A percentile compares a stretch with the other conserved stretches of the same genome.
Conservation (phyloP, 2,329 filamentous ascomycete genomes). For the Arthrobotrys conoides region DNA sequence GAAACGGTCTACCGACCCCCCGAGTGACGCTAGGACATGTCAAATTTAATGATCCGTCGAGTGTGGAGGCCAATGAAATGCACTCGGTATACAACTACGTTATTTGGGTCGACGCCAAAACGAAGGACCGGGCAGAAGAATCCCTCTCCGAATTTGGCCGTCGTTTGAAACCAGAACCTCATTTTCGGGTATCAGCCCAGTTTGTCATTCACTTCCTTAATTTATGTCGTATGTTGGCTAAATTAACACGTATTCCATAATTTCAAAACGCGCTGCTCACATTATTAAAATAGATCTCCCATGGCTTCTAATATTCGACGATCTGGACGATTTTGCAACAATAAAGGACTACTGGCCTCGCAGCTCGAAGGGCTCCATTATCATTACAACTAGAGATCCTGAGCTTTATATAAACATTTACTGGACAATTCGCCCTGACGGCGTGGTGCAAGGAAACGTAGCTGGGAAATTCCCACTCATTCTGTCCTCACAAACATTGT, state of each 20-base stretch:
- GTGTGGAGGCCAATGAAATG: not conserved
- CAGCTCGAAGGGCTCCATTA: not conserved
- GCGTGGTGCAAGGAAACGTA: not conserved
- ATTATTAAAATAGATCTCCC: not conserved
- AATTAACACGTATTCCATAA: too few relatives aligned
- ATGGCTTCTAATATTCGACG: slow-evolving; percentile 25
- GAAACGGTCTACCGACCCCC: too few relatives aligned
- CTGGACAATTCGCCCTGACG: not conserved
- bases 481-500: too few relatives aligned
- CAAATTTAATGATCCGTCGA: too few relatives aligned
- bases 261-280: too few relatives aligned
- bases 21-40: not conserved
- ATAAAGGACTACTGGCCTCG: not conserved
- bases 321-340: not conserved
- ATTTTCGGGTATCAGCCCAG: not conserved
- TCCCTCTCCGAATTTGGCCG: not conserved
- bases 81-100: not conserved
- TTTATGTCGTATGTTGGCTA: not conserved
- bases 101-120: slow-evolving; percentile 20
- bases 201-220: not conserved
- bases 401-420: not conserved
- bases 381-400: slow-evolving; percentile 17
- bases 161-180: not conserved
- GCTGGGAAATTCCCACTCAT: too few relatives aligned
- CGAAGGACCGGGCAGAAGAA: not conserved